A percentile compares a stretch with the other conserved stretches of the same genome.
phyloP scores from a whole-genome alignment of 352 stramenopile species.

The Phytophthora meadii region DNA sequence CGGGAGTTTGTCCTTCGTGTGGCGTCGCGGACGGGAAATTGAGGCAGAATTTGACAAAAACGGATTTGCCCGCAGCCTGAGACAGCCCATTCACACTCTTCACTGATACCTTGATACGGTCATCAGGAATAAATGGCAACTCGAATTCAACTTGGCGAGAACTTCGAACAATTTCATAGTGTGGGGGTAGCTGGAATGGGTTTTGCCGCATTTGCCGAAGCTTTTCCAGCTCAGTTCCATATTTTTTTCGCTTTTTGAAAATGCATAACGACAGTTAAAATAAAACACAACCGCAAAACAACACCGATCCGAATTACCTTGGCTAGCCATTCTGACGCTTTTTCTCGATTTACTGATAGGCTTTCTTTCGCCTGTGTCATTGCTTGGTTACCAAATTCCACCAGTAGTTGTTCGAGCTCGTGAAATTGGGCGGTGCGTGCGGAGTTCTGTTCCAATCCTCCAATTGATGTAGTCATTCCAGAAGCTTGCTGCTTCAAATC shows the following conservation, averaged over 20 bases:
- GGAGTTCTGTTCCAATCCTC: slow-evolving; percentile 16
- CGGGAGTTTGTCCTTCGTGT: slow-evolving; percentile 65
- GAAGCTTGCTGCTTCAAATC: slow-evolving; percentile 47
- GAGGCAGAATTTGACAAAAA: slow-evolving; percentile 81
- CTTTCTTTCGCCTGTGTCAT: slow-evolving; percentile 58
- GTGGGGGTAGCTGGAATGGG: slow-evolving; percentile 55
- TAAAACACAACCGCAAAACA: neutral
- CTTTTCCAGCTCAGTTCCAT: slow-evolving; percentile 54
- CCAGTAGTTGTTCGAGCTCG: slow-evolving; percentile 67
- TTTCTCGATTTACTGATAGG: slow-evolving; percentile 52
- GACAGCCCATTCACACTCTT: slow-evolving; percentile 52
- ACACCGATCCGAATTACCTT: slow-evolving; percentile 41
- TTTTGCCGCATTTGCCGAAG: slow-evolving; percentile 61
- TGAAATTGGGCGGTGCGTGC: slow-evolving; percentile 45
- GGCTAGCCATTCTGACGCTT: slow-evolving; percentile 59
- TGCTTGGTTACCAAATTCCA: slow-evolving; percentile 71
- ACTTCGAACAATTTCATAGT: slow-evolving; percentile 48
- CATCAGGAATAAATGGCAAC: slow-evolving; percentile 46
- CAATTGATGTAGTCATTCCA: neutral
- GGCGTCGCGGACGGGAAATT: slow-evolving; percentile 66
- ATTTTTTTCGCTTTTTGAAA: slow-evolving; percentile 61
- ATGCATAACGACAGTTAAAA: slow-evolving; percentile 6
- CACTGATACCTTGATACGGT: slow-evolving; percentile 63
- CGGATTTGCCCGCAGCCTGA: slow-evolving; percentile 49
- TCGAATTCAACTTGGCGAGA: slow-evolving; percentile 56